These are phyloP conservation scores for Maudiozyma turicensis DNA, from an alignment of 805 yeast species.

Conservation along the genomic window DNA sequence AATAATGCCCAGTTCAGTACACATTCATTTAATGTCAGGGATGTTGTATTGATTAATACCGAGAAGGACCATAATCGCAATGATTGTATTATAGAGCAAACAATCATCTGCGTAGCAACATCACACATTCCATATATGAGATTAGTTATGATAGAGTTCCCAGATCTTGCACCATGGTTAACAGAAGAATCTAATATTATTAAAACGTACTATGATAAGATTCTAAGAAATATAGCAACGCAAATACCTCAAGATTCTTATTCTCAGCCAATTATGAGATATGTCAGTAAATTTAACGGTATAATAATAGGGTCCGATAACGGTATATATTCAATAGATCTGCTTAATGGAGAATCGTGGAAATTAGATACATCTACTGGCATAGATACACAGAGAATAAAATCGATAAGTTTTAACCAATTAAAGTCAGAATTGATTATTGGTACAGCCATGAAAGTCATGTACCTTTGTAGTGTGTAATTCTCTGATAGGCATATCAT, in stretches of 20 bases:
- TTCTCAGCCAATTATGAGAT: constrained; percentile 22
- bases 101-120: constrained; percentile 51
- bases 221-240: constrained; percentile 23
- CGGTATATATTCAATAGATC: constrained; percentile 23
- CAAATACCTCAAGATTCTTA: constrained; percentile 20
- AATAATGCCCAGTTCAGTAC: constrained; percentile 67
- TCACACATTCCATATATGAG: constrained; percentile 75
- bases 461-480: too few species aligned
- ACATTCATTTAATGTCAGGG: constrained; percentile 40
- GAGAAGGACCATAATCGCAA: neutral
- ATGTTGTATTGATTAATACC: constrained; percentile 3
- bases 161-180: constrained; percentile 10
- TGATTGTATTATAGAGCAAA: neutral
- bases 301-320: constrained; percentile 20
- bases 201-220: constrained; percentile 17
- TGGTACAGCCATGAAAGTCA: constrained; percentile 7
- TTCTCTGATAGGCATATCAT: too few species aligned
- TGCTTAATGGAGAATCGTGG: constrained; percentile 24
- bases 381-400: constrained; percentile 23
- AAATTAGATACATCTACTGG: constrained; percentile 26
- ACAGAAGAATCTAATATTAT: neutral
- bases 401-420: constrained; percentile 15
- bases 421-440: constrained; percentile 8
- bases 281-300: constrained; percentile 12
- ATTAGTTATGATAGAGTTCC: constrained; percentile 44